Percentiles rank a stretch among this genome's conserved stretches.
These are phyloP conservation scores for Rhododendron ferrugineum DNA, from an alignment of 148 eudicot genomes.

Conservation along the genomic window DNA sequence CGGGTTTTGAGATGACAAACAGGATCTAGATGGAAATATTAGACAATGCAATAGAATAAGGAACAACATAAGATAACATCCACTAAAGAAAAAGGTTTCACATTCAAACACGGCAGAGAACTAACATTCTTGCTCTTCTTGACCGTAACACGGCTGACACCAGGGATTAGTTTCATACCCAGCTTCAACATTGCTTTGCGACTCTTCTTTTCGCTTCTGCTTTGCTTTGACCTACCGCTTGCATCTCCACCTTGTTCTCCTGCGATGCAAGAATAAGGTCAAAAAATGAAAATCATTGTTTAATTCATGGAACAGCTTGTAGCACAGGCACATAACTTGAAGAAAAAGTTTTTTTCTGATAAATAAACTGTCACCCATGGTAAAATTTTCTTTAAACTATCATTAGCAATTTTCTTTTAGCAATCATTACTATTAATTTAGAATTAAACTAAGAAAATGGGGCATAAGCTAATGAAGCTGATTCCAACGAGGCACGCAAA, in stretches of 20 bases:
- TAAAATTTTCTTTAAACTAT: not conserved
- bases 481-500: not conserved
- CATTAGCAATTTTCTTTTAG: not conserved
- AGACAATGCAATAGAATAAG: not conserved
- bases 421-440: not conserved
- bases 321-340: not conserved
- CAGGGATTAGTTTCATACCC: slow-evolving; percentile 78
- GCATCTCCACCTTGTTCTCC: slow-evolving; percentile 31
- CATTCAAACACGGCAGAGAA: not conserved
- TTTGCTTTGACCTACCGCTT: slow-evolving; percentile 70
- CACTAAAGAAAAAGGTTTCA: not conserved
- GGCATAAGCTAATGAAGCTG: not conserved
- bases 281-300: not conserved
- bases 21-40: slow-evolving; percentile 37
- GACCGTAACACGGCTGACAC: slow-evolving; percentile 80
- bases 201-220: slow-evolving; percentile 82
- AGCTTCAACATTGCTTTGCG: slow-evolving; percentile 82
- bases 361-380: not conserved
- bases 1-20: slow-evolving; percentile 84
- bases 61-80: not conserved
- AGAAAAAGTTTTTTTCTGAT: not conserved
- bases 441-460: not conserved
- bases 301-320: not conserved
- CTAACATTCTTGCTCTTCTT: slow-evolving; percentile 86
- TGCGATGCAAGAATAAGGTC: not conserved